Conservation (phyloP, 495 filamentous ascomycete species). For the Penicillium parvum region DNA sequence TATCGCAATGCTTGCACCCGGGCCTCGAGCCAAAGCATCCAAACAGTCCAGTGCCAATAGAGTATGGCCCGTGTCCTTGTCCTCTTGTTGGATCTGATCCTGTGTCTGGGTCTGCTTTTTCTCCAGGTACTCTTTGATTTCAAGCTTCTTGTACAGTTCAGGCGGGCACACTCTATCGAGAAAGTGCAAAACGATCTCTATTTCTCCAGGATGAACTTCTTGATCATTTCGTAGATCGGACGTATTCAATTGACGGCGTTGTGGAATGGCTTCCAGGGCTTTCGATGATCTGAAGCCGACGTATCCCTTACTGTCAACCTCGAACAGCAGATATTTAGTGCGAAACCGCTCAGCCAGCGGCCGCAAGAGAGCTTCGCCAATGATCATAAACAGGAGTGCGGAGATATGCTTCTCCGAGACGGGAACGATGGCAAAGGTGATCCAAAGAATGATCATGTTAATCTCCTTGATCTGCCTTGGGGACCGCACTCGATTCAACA, state of each 20-base stretch:
- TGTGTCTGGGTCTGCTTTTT: background rate
- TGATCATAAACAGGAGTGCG: slow-evolving; percentile 3
- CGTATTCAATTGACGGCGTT: too few species aligned
- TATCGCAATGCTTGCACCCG: background rate
- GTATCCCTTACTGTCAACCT: slow-evolving; percentile 4
- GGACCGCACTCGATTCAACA: background rate
- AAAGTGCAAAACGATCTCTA: slow-evolving; percentile 8
- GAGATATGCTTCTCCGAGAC: slow-evolving; percentile 2
- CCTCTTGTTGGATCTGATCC: slow-evolving; percentile 8
- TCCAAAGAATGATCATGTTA: slow-evolving; percentile 9
- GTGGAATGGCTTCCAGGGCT: background rate
- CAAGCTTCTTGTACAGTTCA: slow-evolving; percentile 1
- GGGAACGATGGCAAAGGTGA: slow-evolving; percentile 1
- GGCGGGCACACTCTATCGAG: slow-evolving; percentile 8
- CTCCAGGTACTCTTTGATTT: slow-evolving; percentile 4
- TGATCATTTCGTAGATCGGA: too few species aligned
- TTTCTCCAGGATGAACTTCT: too few species aligned
- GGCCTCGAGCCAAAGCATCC: background rate
- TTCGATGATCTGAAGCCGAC: slow-evolving; percentile 5
- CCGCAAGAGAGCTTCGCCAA: background rate
- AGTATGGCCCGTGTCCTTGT: slow-evolving; percentile 5
- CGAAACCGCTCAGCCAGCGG: background rate
- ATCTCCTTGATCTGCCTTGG: background rate
- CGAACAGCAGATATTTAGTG: slow-evolving; percentile 8
- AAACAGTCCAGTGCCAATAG: slow-evolving; percentile 4